phyloP scores from a whole-genome alignment of 352 stramenopile species.

The Globisporangium spinosum region DNA sequence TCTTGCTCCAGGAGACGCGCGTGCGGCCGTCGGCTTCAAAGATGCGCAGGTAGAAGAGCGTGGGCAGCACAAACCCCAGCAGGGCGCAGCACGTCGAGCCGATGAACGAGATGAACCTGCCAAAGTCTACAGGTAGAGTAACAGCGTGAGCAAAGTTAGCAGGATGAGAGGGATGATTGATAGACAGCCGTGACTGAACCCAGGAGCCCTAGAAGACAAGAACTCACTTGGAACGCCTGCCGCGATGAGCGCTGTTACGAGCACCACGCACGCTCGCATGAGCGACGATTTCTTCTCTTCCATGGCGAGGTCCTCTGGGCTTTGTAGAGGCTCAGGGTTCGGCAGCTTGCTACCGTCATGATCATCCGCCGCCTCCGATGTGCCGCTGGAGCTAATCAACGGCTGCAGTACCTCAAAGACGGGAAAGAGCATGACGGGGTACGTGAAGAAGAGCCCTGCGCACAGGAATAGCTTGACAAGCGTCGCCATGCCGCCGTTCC shows the following conservation, averaged over 20 bases:
- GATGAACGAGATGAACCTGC: conserved; percentile 89
- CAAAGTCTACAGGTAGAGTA: conserved; percentile 68
- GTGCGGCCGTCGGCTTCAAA: conserved; percentile 38
- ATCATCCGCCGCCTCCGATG: neutral
- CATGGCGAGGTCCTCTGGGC: neutral
- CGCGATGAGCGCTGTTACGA: conserved; percentile 76
- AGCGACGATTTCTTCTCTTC: conserved; percentile 31
- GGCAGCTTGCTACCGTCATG: neutral
- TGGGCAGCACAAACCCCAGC: conserved; percentile 87
- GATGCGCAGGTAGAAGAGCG: conserved; percentile 80
- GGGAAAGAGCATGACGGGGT: conserved; percentile 92
- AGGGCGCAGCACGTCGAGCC: conserved; percentile 88
- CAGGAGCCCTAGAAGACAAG: neutral
- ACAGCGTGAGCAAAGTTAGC: neutral
- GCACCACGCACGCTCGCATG: conserved; percentile 59
- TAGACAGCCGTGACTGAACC: neutral
- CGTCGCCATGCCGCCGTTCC: conserved; percentile 45
- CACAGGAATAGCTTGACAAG: conserved; percentile 88
- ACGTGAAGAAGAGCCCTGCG: conserved; percentile 89
- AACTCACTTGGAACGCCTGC: conserved; percentile 61
- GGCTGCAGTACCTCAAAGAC: conserved; percentile 79
- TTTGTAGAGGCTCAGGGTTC: neutral
- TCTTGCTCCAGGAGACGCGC: conserved; percentile 19
- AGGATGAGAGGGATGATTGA: neutral
- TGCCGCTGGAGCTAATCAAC: conserved; percentile 24